These are phyloP conservation scores for Artemisia argyi DNA, from an alignment of 129 eudicot species.

Conservation along the genomic window DNA sequence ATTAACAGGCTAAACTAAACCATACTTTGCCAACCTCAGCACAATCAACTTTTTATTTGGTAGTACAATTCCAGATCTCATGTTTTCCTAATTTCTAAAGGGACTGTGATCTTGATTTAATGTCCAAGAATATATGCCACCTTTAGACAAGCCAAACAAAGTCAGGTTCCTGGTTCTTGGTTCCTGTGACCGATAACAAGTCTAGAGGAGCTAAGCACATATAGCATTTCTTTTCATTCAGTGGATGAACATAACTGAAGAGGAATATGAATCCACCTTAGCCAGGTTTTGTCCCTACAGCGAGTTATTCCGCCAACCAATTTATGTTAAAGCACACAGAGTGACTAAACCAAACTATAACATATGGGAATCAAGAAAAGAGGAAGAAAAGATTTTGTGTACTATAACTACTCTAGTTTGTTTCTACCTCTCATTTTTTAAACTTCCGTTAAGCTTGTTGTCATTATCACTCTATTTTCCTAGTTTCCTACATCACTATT, in stretches of 20 bases:
- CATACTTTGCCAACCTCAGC: constrained; percentile 11
- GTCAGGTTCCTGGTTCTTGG: constrained; percentile 16
- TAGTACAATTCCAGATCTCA: constrained; percentile 14
- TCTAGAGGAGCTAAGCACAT: constrained; percentile 19
- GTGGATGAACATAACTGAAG: background rate
- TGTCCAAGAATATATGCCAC: constrained; percentile 21
- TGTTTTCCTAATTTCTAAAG: constrained; percentile 15
- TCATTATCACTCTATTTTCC: too few relatives aligned
- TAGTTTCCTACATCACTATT: too few relatives aligned
- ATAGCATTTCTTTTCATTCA: constrained; percentile 12
- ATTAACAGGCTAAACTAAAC: constrained; percentile 14
- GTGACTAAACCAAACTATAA: too few relatives aligned
- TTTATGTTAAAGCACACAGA: background rate
- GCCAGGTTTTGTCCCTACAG: too few relatives aligned
- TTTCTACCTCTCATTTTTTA: too few relatives aligned
- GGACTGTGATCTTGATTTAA: constrained; percentile 3
- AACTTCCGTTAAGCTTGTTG: too few relatives aligned
- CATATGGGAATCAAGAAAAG: too few relatives aligned
- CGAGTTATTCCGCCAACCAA: background rate
- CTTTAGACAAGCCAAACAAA: constrained; percentile 16
- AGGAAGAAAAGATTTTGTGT: too few relatives aligned
- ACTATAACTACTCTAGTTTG: too few relatives aligned
- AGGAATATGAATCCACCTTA: too few relatives aligned
- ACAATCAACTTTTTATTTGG: constrained; percentile 7
- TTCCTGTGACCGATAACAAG: constrained; percentile 11